Conservation (phyloP, 495 filamentous ascomycete species). For the Neurospora sp. region DNA sequence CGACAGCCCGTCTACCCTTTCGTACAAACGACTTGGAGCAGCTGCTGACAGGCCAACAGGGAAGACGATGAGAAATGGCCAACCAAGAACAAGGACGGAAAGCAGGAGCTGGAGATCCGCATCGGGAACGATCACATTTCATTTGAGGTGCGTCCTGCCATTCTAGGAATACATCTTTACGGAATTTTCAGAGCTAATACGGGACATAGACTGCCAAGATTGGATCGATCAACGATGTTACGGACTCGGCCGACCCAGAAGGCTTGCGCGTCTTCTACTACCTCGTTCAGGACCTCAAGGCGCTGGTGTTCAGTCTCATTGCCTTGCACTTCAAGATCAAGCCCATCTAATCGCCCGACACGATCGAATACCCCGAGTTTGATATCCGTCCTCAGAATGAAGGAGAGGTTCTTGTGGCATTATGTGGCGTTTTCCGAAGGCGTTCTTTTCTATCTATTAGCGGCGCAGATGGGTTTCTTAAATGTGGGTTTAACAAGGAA, state of each 20-base stretch:
- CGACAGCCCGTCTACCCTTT: constrained; percentile 3
- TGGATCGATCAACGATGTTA: constrained; percentile 92
- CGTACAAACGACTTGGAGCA: not conserved
- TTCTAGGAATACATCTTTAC: not conserved
- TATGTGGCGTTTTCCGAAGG: not conserved
- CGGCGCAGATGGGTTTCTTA: not conserved
- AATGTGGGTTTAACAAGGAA: not conserved
- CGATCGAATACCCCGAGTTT: not conserved
- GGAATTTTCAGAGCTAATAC: constrained; percentile 14
- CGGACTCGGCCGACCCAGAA: constrained; percentile 91
- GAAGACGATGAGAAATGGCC: constrained; percentile 99
- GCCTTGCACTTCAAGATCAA: constrained; percentile 98
- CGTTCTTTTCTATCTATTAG: not conserved
- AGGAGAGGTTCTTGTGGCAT: not conserved
- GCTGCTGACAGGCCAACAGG: constrained; percentile 40
- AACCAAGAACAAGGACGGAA: constrained; percentile 97
- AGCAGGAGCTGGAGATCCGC: constrained; percentile 93
- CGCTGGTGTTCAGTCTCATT: constrained; percentile 91
- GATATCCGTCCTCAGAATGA: constrained; percentile 3
- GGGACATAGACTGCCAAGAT: constrained; percentile 84
- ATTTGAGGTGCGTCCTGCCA: constrained; percentile 61
- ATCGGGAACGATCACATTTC: constrained; percentile 95
- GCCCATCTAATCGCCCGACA: constrained; percentile 49
- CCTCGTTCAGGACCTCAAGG: constrained; percentile 94
- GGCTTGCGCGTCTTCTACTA: constrained; percentile 99